Percentiles rank a stretch among this genome's conserved stretches.
Evolutionary conservation across 2,329 filamentous ascomycete species (phyloP).

Genomic region (Microdochium trichocladiopsis): DNA sequence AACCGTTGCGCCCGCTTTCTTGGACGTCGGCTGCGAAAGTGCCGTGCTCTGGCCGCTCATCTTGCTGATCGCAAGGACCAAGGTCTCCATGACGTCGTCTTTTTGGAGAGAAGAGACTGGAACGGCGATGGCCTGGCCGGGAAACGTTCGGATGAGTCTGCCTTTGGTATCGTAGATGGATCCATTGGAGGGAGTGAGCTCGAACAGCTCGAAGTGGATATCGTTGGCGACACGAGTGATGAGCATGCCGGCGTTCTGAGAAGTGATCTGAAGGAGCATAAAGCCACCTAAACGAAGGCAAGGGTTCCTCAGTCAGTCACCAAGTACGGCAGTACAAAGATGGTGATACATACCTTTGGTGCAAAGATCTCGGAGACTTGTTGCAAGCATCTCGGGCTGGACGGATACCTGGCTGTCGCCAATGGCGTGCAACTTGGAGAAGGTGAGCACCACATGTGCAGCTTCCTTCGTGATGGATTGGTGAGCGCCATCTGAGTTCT

Average conservation of each 20-base stretch:
- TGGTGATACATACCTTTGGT: background rate
- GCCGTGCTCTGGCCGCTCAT: constrained; percentile 17
- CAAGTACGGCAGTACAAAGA: background rate
- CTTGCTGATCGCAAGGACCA: constrained; percentile 14
- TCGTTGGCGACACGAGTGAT: constrained; percentile 10
- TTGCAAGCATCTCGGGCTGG: background rate
- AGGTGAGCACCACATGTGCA: background rate
- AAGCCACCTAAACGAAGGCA: constrained; percentile 5
- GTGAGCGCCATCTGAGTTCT: background rate
- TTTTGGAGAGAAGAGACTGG: constrained; percentile 5
- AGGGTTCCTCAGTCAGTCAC: background rate
- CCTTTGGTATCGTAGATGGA: constrained; percentile 17
- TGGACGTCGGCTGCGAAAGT: constrained; percentile 9
- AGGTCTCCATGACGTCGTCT: constrained; percentile 8
- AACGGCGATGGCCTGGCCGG: constrained; percentile 13
- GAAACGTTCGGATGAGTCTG: constrained; percentile 20
- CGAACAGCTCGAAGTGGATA: constrained; percentile 23
- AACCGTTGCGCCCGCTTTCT: constrained; percentile 27
- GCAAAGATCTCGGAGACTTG: background rate
- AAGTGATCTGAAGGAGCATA: constrained; percentile 18
- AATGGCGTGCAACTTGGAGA: background rate
- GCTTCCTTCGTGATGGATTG: background rate
- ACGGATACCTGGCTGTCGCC: background rate
- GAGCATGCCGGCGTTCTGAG: constrained; percentile 27
- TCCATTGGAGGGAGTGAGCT: constrained; percentile 19